Evolutionary conservation across 495 filamentous ascomycete species (phyloP), one percentile per base, ranked within the genome.

Genomic region (Penicillium tannophilum): DNA sequence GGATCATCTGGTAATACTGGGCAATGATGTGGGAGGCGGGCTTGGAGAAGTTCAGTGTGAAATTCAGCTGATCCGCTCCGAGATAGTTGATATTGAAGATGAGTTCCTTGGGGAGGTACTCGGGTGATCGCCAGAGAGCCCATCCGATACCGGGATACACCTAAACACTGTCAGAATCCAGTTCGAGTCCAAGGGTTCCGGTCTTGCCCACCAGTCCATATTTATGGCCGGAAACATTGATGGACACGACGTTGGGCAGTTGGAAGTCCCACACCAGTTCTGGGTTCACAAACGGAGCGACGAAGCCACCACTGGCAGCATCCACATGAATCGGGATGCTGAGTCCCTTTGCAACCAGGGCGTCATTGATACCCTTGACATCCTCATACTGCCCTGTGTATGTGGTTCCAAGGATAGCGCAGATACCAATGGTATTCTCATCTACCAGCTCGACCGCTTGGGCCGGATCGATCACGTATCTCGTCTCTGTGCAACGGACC

Each of bases 61-160:
- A 96, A 51, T 90, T 95, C 16, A 91, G 86, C 74, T 97, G 92
- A 63, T 97, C 91, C 19, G 92, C 90, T 52, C 92, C 92, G 2
- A 97, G 88, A 71, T 97, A 97, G 78, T 97, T 97, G 83, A 96
- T 93, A 81, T 95, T 96, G 84, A 97, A 97, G 66, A 97, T 90
- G 35, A 97, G 86, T 69, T 96, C 92, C 70, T 93, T 78, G 19
- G 92, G 92, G 0, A 97, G 81, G 72, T 80, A 95, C 65, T 93
- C 86, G 3, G 90, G 88, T 33, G 87, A 82, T 31, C 92, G 84
- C 91, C 91, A 97, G 61, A 96, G 81, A 20, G 92, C 88, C 92
- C 92, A 97, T 58, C 92, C 92, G 30, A 97, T 89, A 69, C 92
- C 92, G 12, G 92, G 92, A 72, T 96, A 96, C 52, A 96, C 86